phyloP scores from a whole-genome alignment of 257 asterid genomes.

The Lantana camara region DNA sequence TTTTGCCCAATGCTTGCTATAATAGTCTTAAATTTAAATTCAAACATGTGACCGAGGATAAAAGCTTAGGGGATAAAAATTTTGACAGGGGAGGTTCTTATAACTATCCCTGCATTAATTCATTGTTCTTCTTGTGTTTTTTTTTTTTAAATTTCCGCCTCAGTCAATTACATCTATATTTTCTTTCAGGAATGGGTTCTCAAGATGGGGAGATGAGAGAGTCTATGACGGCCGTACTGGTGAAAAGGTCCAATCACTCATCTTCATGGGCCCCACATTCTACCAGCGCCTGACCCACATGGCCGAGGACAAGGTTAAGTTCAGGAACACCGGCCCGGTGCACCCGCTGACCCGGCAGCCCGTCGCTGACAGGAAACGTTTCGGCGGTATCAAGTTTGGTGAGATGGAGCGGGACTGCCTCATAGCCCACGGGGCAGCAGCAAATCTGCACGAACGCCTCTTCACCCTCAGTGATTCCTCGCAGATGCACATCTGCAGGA shows the following conservation, averaged over 20 bases:
- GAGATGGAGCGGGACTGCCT: constrained; percentile 98
- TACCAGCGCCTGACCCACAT: constrained; percentile 92
- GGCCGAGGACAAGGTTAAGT: constrained; percentile 97
- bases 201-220: constrained; percentile 87
- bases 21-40: too few species aligned
- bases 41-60: too few species aligned
- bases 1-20: too few species aligned
- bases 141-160: not conserved
- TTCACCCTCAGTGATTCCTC: constrained; percentile 91
- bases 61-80: too few species aligned
- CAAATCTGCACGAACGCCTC: constrained; percentile 85
- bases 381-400: constrained; percentile 91
- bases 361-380: constrained; percentile 88
- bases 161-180: not conserved
- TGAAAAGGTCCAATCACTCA: constrained; percentile 58
- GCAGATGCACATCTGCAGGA: constrained; percentile 81
- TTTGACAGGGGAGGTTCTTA: too few species aligned
- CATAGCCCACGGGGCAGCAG: constrained; percentile 92
- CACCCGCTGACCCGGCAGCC: constrained; percentile 99
- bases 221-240: constrained; percentile 84
- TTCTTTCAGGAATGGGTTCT: constrained; percentile 69
- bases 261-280: constrained; percentile 93
- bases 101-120: too few species aligned
- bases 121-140: too few species aligned
- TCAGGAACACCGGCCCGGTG: constrained; percentile 86